Evolutionary conservation across 75 land plant species (phyloP).

Genomic region (Cupressus sempervirens): DNA sequence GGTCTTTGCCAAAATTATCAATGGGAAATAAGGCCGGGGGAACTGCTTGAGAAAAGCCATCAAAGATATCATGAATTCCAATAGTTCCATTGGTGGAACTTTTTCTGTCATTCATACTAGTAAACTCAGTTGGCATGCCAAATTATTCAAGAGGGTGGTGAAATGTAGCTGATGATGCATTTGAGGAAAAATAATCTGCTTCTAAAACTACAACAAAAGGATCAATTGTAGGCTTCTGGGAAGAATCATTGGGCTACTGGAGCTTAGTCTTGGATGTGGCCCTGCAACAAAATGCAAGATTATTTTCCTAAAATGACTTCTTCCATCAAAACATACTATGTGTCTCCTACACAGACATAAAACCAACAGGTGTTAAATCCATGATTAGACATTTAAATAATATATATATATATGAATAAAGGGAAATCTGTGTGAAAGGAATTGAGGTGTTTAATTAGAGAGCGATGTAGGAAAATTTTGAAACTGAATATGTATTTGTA

Average conservation of each 20-base stretch:
- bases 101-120: slow-evolving; percentile 18
- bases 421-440: too few relatives aligned
- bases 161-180: slow-evolving; percentile 33
- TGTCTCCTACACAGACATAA: neutral
- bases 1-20: slow-evolving; percentile 27
- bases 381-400: neutral
- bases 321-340: neutral
- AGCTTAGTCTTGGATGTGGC: slow-evolving; percentile 19
- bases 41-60: slow-evolving; percentile 32
- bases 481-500: too few relatives aligned
- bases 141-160: slow-evolving; percentile 46
- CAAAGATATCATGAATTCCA: slow-evolving; percentile 55
- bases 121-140: slow-evolving; percentile 28
- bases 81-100: slow-evolving; percentile 22
- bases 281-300: slow-evolving; percentile 18
- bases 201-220: slow-evolving; percentile 71
- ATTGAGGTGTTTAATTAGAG: too few relatives aligned
- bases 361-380: neutral
- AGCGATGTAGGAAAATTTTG: too few relatives aligned
- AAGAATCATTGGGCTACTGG: slow-evolving; percentile 17
- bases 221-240: slow-evolving; percentile 38
- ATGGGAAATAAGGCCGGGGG: slow-evolving; percentile 24
- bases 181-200: slow-evolving; percentile 27
- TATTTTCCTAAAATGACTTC: neutral
- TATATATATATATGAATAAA: too few relatives aligned